Percentiles rank a stretch among this genome's conserved stretches.
These are phyloP conservation scores for Galeopsis tetrahit DNA, from an alignment of 257 asterid species.

Conservation along the genomic window DNA sequence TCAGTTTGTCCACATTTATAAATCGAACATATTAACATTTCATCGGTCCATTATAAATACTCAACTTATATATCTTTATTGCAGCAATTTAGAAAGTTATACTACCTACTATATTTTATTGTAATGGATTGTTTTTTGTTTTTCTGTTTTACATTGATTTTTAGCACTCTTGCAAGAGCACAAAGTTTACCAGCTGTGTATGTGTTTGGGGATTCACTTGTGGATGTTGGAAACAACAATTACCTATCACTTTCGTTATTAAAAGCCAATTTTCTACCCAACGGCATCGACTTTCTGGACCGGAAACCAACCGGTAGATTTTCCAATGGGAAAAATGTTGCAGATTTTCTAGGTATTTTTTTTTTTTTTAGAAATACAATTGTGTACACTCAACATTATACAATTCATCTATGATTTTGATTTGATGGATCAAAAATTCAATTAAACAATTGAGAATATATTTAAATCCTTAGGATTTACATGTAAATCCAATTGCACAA, in stretches of 20 bases:
- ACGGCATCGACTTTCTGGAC: slow-evolving; percentile 67
- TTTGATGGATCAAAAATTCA: too few relatives aligned
- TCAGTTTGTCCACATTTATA: slow-evolving; percentile 46
- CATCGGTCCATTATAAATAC: slow-evolving; percentile 17
- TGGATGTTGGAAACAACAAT: slow-evolving; percentile 86
- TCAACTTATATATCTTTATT: background rate
- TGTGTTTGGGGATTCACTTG: slow-evolving; percentile 80
- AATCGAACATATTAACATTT: background rate
- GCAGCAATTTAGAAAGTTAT: too few relatives aligned
- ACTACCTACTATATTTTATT: too few relatives aligned
- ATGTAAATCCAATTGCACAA: too few relatives aligned
- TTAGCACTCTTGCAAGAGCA: slow-evolving; percentile 34
- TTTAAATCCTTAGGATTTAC: too few relatives aligned
- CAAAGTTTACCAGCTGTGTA: slow-evolving; percentile 61
- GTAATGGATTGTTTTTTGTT: too few relatives aligned
- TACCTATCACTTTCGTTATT: slow-evolving; percentile 49
- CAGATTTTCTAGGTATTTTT: slow-evolving; percentile 68
- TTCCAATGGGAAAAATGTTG: slow-evolving; percentile 80
- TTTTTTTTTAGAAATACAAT: background rate
- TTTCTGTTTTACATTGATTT: too few relatives aligned
- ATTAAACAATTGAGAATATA: too few relatives aligned
- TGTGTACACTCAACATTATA: too few relatives aligned
- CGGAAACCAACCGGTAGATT: slow-evolving; percentile 79
- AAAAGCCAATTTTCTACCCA: slow-evolving; percentile 66
- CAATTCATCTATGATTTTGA: too few relatives aligned